Evolutionary conservation across 495 filamentous ascomycete genomes (phyloP), one percentile per base, ranked within the genome.

Genomic region (Saxophila tyrrhenica): DNA sequence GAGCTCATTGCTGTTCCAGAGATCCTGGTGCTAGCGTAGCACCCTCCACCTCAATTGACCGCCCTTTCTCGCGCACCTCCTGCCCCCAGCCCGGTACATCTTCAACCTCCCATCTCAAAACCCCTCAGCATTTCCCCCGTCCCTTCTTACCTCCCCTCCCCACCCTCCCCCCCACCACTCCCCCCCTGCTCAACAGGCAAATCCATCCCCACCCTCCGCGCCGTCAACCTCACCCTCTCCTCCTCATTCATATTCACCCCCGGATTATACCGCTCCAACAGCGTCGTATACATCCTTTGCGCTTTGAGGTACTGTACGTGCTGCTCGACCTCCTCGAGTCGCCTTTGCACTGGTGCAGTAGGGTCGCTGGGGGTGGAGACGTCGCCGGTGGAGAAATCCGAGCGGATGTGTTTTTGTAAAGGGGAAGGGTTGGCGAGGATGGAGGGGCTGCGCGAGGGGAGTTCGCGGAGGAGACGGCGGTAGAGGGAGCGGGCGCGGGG

Each of bases 201-300:
- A 71, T 94, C 76, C 81, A 95, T 84, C 23, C 91, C 92, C 44
- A 96, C 87, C 68, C 87, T 78, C 69, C 86, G 73, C 15, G 92
- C 91, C 55, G 87, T 86, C 73, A 95, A 71, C 53, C 86, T 64
- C 39, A 95, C 81, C 57, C 81, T 74, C 72, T 94, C 89, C 70
- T 94, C 87, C 69, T 92, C 83, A 60, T 83, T 80, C 80, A 91
- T 81, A 45, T 71, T 71, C 80, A 89, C 84, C 5, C 88, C 87
- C 7, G 90, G 89, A 65, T 97, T 98, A 70, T 97, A 98, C 62
- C 88, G 75, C 66, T 95, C 91, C 22, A 97, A 56, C 35, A 96
- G 68, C 39, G 78, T 80, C 7, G 77, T 75, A 63, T 97, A 95
- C 67, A 77, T 77, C 17, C 90, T 73, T 70, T 98, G 92, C 35